Evolutionary conservation across 2,329 filamentous ascomycete species (phyloP), one percentile per base, ranked within the genome.

Genomic region (Microsporum ferrugineum): DNA sequence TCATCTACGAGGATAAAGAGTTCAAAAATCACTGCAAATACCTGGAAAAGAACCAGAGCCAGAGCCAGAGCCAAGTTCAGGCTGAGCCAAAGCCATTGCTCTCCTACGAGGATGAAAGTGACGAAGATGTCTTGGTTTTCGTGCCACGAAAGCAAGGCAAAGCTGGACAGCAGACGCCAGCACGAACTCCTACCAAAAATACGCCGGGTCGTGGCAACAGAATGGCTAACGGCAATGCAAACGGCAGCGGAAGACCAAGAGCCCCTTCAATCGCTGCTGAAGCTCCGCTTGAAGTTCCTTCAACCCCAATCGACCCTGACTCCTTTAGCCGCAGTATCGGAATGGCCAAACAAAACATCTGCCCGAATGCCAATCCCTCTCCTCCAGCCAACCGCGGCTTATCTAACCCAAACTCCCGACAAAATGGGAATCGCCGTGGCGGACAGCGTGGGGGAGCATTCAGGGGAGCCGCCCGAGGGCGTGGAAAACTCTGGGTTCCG

Each of bases 101-200:
- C 55, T 75, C 76, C 5, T 78, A 78, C 62, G 76, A 78, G 39
- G 75, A 75, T n/a, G 76, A 78, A 12, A 78, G 74, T 41, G 76
- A 78, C 27, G 77, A 78, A 61, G 77, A 79, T 64, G 76, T 78
- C 62, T 68, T 79, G 33, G 76, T 79, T 1, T 79, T 79, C 61
- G 73, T 76, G 33, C 74, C 74, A 31, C 74, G 75, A 29, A 73
- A 73, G 39, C 72, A 72, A 60, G 73, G 71, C 43, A 76, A 75
- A 64, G 67, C 71, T 10, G 64, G 66, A 29, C 69, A 68, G 31
- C 65, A 70, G 69, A 29, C 51, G 66, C 63, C 39, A 68, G 62
- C 53, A 14, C 64, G 60, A 12, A 36, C 57, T 66, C 64, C 64
- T 71, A 72, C 61, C 74, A 75, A 65, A n/a, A 36, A 31, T 57